Base-by-base conservation (phyloP, 305 asterid genomes). In the Fraxinus dipetala region DNA sequence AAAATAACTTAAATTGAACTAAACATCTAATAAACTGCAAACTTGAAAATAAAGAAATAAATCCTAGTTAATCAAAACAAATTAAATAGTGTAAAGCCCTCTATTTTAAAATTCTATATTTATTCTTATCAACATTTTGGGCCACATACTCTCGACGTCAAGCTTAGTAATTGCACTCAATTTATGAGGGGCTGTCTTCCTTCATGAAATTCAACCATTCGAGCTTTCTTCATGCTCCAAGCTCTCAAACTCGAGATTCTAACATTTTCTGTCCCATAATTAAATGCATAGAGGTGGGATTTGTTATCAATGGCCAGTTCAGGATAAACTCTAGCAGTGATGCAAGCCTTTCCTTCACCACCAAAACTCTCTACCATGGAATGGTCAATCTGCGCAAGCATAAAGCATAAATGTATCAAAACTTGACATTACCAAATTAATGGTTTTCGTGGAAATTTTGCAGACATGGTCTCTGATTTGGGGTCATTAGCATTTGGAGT, bases 361-460 rank as follows among this genome's bases (percentile, higher is more conserved):
- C 95, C 96, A 88, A 90, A 94, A 80, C 93, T 91, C 84, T 94
- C 98, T 18, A 92, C 70, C 1, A 91, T 89, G 1, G 97, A 93
- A 73, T 90, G 92, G 63, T 93, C 98, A 14, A 90, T 86, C 94
- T 92, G 89, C 87, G 82, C 24, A 43, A 77, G 9, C 34, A 59
- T 3, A 36, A 75, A 78, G 31, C 32, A 79, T 5, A 6, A 14
- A 20, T 38, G 48, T 72, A 20, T 22, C 70, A 35, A 59, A 59
- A 18, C 8, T 61, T 61, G 13, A 6, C 14, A 61, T 61, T 61
- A 14, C 70, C 70, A 61, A 63, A 63, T 6, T 24, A 63, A 63
- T 20, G 72, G 72, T 2, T 22, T 24, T 63, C n/a, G 1, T 0
- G 0, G 32, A 13, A 2, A 16, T 6, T 7, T 63, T 63, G 72